Evolutionary conservation across 2,329 filamentous ascomycete genomes (phyloP).

Genomic region (Myriosclerotinia scirpicola): DNA sequence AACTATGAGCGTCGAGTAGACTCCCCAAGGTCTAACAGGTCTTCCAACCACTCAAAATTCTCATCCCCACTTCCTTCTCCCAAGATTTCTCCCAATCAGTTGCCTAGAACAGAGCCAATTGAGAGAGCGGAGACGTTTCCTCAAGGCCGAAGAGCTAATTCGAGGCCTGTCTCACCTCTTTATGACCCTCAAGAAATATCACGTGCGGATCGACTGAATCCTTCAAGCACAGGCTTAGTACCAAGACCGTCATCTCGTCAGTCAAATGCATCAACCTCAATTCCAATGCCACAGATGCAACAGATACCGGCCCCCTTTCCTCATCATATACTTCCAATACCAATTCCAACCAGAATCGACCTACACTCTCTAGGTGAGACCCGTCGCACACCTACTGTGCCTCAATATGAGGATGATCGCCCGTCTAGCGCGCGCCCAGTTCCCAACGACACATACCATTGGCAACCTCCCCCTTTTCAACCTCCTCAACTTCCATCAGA

Average conservation of each 20-base stretch:
- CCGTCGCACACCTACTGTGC: conserved; percentile 26
- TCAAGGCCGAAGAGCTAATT: conserved; percentile 25
- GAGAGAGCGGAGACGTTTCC: conserved; percentile 37
- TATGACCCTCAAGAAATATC: conserved; percentile 29
- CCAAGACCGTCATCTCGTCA: conserved; percentile 31
- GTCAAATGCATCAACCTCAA: conserved; percentile 22
- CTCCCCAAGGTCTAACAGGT: conserved; percentile 34
- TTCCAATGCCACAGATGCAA: conserved; percentile 25
- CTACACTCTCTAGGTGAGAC: conserved; percentile 30
- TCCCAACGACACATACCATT: conserved; percentile 37
- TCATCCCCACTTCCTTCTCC: conserved; percentile 38
- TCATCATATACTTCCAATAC: conserved; percentile 31
- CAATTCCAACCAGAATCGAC: conserved; percentile 32
- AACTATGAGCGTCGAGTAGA: conserved; percentile 28
- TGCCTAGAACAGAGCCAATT: conserved; percentile 31
- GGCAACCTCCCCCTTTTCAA: conserved; percentile 51
- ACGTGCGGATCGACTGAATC: conserved; percentile 32
- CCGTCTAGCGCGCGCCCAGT: conserved; percentile 24
- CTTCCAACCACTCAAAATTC: conserved; percentile 30
- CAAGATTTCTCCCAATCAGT: conserved; percentile 35
- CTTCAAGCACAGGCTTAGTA: conserved; percentile 27
- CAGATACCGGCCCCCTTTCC: conserved; percentile 21
- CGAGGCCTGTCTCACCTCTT: conserved; percentile 36
- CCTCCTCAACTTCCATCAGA: conserved; percentile 33
- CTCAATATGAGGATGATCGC: conserved; percentile 29